Base-by-base conservation (phyloP, 2,329 filamentous ascomycete species). In the Keithomyces neogunnii region DNA sequence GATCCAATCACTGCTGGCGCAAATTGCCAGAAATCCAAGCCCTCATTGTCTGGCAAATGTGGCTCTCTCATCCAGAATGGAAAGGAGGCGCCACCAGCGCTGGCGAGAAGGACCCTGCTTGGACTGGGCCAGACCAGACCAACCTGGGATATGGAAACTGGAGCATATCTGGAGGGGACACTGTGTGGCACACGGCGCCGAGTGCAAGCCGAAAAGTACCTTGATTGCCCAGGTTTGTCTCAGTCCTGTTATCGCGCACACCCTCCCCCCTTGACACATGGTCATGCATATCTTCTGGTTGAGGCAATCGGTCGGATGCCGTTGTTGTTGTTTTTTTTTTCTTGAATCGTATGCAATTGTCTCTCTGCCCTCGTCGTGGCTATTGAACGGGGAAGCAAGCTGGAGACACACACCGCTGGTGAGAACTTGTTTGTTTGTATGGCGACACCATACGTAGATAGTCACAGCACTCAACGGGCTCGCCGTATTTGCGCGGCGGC, bases 101-200 rank as follows among this genome's bases (percentile, higher is more conserved):
- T 19, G 6, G 26, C 26, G 39, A 28, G 28, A 42, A 11, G 28
- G 26, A 28, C 6, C 2, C 38, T 44, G 39, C 26, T 30, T 43
- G 26, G 30, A 10, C 13, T 5, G 19, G 40, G 9, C 19, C 40
- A 11, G 30, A 30, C 40, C 11, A 10, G 28, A 9, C 6, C 40
- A 44, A n/a, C 11, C 10, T 10, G 11, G 19, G 19, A 19, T 19
- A 19, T 44, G 40, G 11, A 9, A 28, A 44, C 26, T n/a, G 33
- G 48, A 28, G 40, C 33, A 35, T 7, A 33, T 33, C 32, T 31
- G 40, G 48, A 45, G 51, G 19, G 19, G 19, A 19, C 54, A 55
- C 54, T 36, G 53, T 55, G 47, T 45, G 47, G 11, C 49, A 45
- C 51, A 55, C 53, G 53, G 49, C 47, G 36, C 47, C 43, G 38